Evolutionary conservation across 1,284 basidiomycete genomes (phyloP), one percentile per base, ranked within the genome.

Genomic region (Phaffia rhodozyma): DNA sequence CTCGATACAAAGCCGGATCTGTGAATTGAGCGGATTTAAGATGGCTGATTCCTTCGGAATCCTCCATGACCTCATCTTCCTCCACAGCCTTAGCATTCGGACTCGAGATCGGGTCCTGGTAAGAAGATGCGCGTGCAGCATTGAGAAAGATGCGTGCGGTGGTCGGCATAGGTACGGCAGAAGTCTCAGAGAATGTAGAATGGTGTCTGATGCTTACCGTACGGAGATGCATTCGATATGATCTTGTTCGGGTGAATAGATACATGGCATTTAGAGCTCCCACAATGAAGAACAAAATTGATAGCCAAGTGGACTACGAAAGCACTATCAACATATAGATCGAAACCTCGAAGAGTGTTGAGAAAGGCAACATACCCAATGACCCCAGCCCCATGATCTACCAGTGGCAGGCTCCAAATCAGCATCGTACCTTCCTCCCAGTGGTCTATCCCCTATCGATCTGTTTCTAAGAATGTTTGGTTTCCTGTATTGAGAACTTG

Each of bases 291-390:
- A 75, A 68, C 0, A 70, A 18, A 43, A 71, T 38, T 11, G 84
- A 65, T 84, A 75, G 1, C 80, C 76, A 71, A 84, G 88, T 65
- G 80, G 72, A 63, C 83, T 72, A 70, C 66, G 86, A 69, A 50
- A 87, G 75, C 27, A 86, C 65, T 55, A 81, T 71, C 55, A 57
- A 30, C 55, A 23, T 13, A n/a, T 50, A 53, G 20, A 30, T 53
- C 23, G 11, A 30, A 53, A 3, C 18, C 25, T 16, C 27, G 27
- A 34, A 32, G 5, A 23, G 11, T 1, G 21, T 27, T 20, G 20
- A 21, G 51, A 53, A n/a, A 29, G n/a, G 16, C 34, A 62, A 34
- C 61, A 25, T 32, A 62, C 61, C 61, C 61, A 62, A 13, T 29
- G 53, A 18, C 55, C 34, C 43, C 27, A 32, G 30, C n/a, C 21